phyloP scores from a whole-genome alignment of 768 basidiomycete genomes.

The Boletales sp. region DNA sequence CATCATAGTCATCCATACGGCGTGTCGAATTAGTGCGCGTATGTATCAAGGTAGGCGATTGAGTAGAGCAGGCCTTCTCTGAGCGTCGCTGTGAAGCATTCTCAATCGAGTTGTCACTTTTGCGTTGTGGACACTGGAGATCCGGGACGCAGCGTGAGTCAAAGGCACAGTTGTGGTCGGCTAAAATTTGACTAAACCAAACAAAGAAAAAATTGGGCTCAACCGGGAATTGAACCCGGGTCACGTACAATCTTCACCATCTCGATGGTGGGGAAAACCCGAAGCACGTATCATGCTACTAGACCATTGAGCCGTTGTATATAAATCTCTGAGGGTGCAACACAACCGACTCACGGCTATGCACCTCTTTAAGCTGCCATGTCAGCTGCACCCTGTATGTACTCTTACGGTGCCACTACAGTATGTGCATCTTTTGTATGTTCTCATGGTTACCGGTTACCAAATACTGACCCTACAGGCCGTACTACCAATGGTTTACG shows the following conservation, averaged over 20 bases:
- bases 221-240: conserved; percentile 37
- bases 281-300: conserved; percentile 37
- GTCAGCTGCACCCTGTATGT: too few relatives aligned
- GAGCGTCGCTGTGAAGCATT: conserved; percentile 11
- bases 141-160: background rate
- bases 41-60: conserved; percentile 4
- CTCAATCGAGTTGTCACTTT: conserved; percentile 2
- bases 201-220: conserved; percentile 14
- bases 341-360: background rate
- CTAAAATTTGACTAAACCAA: conserved; percentile 1
- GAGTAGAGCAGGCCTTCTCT: background rate
- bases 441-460: too few relatives aligned
- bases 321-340: background rate
- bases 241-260: conserved; percentile 34
- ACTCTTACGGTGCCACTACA: too few relatives aligned
- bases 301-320: conserved; percentile 28
- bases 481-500: too few relatives aligned
- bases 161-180: background rate
- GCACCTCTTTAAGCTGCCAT: too few relatives aligned
- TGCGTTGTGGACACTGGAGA: conserved; percentile 2
- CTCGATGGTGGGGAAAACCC: conserved; percentile 21
- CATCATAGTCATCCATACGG: conserved; percentile 15
- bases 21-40: background rate
- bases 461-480: too few relatives aligned
- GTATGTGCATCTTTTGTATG: too few relatives aligned